Conservation (phyloP, 2,329 filamentous ascomycete genomes). For the Trichoderma sp. region DNA sequence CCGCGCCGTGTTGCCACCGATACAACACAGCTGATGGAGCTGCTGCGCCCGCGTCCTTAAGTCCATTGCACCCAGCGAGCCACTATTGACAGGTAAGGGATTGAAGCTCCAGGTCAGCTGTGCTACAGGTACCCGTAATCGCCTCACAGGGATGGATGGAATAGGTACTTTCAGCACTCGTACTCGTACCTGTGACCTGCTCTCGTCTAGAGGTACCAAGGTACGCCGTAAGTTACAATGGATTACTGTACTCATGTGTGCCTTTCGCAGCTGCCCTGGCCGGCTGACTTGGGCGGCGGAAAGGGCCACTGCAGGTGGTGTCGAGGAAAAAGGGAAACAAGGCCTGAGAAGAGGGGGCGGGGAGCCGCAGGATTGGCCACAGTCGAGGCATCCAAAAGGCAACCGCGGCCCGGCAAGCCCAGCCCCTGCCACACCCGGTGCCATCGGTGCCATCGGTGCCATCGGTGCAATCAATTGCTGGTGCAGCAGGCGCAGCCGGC, state of each 20-base stretch:
- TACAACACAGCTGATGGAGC: background rate
- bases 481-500: slow-evolving; percentile 18
- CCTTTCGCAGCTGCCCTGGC: background rate
- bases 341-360: slow-evolving; percentile 4
- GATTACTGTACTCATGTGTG: background rate
- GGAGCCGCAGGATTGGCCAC: slow-evolving; percentile 3
- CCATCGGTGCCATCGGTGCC: background rate
- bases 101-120: no score
- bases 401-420: slow-evolving; percentile 1
- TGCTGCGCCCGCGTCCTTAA: background rate
- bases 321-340: background rate
- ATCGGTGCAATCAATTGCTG: background rate
- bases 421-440: slow-evolving; percentile 16
- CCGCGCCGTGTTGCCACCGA: background rate
- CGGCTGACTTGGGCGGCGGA: slow-evolving; percentile 1
- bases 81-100: no score
- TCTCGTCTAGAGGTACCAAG: no score
- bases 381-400: background rate
- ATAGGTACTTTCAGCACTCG: no score
- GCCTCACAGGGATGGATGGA: no score
- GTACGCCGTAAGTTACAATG: no score
- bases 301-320: slow-evolving; percentile 1
- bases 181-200: no score
- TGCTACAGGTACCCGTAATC: no score
- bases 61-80: no score